Conservation (phyloP, 176 grass and related monocot genomes). For the Cocos nucifera region DNA sequence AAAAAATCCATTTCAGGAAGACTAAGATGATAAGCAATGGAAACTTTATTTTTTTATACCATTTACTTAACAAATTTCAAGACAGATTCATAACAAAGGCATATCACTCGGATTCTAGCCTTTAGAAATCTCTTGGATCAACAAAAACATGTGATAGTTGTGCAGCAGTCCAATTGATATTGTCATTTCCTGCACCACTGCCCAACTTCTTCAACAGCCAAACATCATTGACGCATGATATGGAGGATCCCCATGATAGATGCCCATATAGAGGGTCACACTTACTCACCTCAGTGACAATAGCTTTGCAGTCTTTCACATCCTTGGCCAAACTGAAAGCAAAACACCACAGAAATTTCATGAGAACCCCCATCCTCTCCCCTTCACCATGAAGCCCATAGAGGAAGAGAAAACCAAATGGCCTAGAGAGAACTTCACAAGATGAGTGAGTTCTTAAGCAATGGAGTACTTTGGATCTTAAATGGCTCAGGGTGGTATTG, state of each 20-base stretch:
- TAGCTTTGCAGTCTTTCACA: slow-evolving; percentile 2
- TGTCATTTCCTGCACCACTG: not conserved
- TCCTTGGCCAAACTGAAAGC: not conserved
- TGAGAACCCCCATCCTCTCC: not conserved
- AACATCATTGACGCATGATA: slow-evolving; percentile 4
- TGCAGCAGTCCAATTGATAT: not conserved
- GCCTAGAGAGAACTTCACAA: not conserved
- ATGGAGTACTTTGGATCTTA: not conserved
- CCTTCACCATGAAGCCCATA: slow-evolving; percentile 12
- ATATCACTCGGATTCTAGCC: not conserved
- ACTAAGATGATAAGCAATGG: too few relatives aligned
- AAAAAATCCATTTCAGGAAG: too few relatives aligned
- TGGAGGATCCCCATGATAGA: not conserved
- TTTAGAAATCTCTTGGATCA: slow-evolving; percentile 10
- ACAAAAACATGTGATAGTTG: not conserved
- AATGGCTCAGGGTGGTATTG: not conserved
- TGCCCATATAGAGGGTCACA: not conserved
- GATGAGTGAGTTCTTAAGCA: slow-evolving; percentile 1
- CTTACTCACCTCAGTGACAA: slow-evolving; percentile 1
- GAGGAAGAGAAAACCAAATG: slow-evolving; percentile 3
- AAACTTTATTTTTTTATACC: too few relatives aligned
- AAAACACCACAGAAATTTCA: slow-evolving; percentile 4
- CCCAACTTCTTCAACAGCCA: not conserved
- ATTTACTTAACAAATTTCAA: too few relatives aligned
- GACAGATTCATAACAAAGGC: not conserved